A percentile compares a stretch with the other conserved stretches of the same genome.
phyloP scores from a whole-genome alignment of 176 grass and related monocot genomes.

The Zizania latifolia region DNA sequence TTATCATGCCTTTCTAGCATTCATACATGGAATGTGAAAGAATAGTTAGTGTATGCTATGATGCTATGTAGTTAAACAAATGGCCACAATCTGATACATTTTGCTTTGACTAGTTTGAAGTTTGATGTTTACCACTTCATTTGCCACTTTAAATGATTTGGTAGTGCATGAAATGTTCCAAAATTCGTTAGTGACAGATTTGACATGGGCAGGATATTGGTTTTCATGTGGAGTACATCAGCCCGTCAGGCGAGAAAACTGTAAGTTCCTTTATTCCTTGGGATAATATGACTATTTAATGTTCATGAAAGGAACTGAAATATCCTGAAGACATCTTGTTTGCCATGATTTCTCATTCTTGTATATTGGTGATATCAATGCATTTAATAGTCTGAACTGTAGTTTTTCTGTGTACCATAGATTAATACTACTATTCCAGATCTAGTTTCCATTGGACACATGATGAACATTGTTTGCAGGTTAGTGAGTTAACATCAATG shows the following conservation, averaged over 20 bases:
- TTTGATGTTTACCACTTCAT: neutral
- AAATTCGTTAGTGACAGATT: conserved; percentile 21
- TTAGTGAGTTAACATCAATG: neutral
- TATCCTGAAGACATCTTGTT: neutral
- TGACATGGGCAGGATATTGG: conserved; percentile 75
- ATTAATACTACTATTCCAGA: neutral
- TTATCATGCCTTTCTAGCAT: neutral
- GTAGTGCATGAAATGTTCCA: neutral
- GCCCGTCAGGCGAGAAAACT: conserved; percentile 68
- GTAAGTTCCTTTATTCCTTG: conserved; percentile 47
- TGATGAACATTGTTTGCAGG: neutral
- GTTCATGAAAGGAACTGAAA: conserved; percentile 5
- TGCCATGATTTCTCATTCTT: conserved; percentile 2
- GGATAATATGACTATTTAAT: neutral
- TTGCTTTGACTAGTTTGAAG: neutral
- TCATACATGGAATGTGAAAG: neutral
- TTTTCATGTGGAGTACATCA: conserved; percentile 91
- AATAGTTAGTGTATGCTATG: no score
- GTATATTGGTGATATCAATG: conserved; percentile 18
- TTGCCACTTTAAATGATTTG: conserved; percentile 17
- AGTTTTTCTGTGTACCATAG: neutral
- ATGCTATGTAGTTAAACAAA: neutral
- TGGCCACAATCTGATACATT: neutral
- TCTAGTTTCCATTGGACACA: neutral
- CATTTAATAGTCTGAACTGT: neutral